phyloP scores from a whole-genome alignment of 2,329 filamentous ascomycete species.

The Colletotrichum tropicale region DNA sequence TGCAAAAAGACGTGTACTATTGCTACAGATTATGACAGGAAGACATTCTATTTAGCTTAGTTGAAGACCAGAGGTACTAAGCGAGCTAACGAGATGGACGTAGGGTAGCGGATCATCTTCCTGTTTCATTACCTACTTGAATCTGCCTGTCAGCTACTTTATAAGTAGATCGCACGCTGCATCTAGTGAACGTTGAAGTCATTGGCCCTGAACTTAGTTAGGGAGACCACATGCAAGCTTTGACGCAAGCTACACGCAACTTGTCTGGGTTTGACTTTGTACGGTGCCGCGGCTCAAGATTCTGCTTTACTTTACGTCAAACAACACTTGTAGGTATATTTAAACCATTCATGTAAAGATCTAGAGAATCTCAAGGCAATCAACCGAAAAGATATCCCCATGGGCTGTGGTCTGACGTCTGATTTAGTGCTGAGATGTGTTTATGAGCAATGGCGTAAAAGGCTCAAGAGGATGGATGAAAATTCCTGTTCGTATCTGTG shows the following conservation, averaged over 20 bases:
- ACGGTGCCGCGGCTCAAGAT: too few relatives aligned
- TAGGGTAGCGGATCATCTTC: too few relatives aligned
- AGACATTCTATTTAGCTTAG: background rate
- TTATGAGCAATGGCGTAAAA: fast-evolving
- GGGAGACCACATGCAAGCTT: too few relatives aligned
- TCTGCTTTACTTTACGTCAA: too few relatives aligned
- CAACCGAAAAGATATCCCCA: too few relatives aligned
- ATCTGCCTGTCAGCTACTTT: background rate
- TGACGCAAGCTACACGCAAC: too few relatives aligned
- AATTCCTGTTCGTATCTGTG: background rate
- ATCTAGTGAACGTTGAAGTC: background rate
- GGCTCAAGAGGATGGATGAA: background rate
- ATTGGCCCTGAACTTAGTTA: too few relatives aligned
- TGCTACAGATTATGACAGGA: background rate
- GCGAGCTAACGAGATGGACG: too few relatives aligned
- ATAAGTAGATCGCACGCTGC: background rate
- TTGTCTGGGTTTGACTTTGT: too few relatives aligned
- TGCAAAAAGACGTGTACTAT: background rate
- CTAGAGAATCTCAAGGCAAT: too few relatives aligned
- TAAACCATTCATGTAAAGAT: fast-evolving
- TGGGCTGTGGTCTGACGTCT: background rate
- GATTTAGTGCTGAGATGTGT: background rate
- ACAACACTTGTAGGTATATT: fast-evolving
- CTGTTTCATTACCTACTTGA: background rate
- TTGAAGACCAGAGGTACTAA: background rate